phyloP scores from a whole-genome alignment of 371 early-diverging fungal species.

The Mucor circinelloides region DNA sequence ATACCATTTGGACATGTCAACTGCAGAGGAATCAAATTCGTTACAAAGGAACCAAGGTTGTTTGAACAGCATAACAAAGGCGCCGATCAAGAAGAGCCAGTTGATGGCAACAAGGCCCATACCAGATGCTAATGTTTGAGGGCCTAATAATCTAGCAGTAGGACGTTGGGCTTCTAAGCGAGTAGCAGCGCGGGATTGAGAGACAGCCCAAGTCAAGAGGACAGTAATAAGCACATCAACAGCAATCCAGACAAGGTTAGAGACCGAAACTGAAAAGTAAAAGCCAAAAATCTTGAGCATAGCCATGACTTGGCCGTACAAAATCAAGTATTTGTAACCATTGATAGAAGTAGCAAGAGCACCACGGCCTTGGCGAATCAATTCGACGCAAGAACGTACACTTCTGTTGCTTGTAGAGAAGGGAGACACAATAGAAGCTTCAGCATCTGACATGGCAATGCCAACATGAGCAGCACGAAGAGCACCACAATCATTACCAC shows the following conservation, averaged over 20 bases:
- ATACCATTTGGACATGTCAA: conserved; percentile 75
- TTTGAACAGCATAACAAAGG: conserved; percentile 57
- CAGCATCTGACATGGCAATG: conserved; percentile 85
- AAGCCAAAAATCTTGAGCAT: conserved; percentile 66
- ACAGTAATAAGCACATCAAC: conserved; percentile 73
- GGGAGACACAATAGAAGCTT: conserved; percentile 85
- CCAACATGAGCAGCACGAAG: conserved; percentile 92
- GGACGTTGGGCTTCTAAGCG: conserved; percentile 63
- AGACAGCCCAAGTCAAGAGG: conserved; percentile 66
- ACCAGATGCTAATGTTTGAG: conserved; percentile 69
- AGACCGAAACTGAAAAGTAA: conserved; percentile 59
- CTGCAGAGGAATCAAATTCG: conserved; percentile 65
- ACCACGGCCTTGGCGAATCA: conserved; percentile 74
- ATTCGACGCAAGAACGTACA: conserved; percentile 72
- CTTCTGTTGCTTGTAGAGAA: conserved; percentile 77
- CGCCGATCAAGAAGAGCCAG: conserved; percentile 54
- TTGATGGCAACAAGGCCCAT: conserved; percentile 70
- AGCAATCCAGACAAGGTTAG: conserved; percentile 70
- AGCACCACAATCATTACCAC: conserved; percentile 96
- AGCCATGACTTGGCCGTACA: conserved; percentile 79
- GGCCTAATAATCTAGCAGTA: conserved; percentile 71
- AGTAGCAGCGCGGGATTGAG: conserved; percentile 60
- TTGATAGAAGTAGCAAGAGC: conserved; percentile 79
- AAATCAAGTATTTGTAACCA: conserved; percentile 71
- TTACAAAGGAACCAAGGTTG: conserved; percentile 73